Evolutionary conservation across 2,329 filamentous ascomycete species (phyloP).

Genomic region (Hypomyces perniciosus): DNA sequence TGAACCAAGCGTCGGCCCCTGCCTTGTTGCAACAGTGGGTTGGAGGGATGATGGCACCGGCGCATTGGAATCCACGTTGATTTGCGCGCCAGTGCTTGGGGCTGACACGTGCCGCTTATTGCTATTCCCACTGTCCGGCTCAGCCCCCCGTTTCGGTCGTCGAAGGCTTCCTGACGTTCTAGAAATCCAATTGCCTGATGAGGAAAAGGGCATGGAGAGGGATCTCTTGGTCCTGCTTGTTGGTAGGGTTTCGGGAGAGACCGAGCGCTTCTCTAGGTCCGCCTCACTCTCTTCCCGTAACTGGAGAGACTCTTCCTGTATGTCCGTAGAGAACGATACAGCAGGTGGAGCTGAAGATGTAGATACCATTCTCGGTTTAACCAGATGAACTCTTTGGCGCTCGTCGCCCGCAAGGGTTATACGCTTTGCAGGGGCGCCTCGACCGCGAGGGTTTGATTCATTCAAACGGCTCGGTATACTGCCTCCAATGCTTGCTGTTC

Average conservation of each 20-base stretch:
- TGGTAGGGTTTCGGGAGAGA: slow-evolving; percentile 34
- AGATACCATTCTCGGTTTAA: slow-evolving; percentile 34
- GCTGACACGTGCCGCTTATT: slow-evolving; percentile 50
- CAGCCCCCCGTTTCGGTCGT: slow-evolving; percentile 45
- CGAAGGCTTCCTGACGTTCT: slow-evolving; percentile 50
- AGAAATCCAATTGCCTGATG: slow-evolving; percentile 51
- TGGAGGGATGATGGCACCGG: slow-evolving; percentile 19
- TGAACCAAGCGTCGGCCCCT: slow-evolving; percentile 15
- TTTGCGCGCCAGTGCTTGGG: slow-evolving; percentile 33
- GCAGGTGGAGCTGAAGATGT: slow-evolving; percentile 17
- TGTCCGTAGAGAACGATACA: slow-evolving; percentile 20
- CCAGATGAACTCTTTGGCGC: slow-evolving; percentile 26
- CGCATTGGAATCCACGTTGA: slow-evolving; percentile 20
- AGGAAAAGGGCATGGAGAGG: slow-evolving; percentile 54
- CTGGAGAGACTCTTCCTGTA: slow-evolving; percentile 17
- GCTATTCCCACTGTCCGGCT: slow-evolving; percentile 32
- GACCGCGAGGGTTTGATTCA: slow-evolving; percentile 23
- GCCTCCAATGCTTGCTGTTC: slow-evolving; percentile 23
- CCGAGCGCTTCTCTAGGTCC: slow-evolving; percentile 3
- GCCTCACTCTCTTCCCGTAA: neutral
- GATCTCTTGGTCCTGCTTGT: slow-evolving; percentile 46
- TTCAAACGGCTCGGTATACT: slow-evolving; percentile 19
- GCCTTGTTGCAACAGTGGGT: slow-evolving; percentile 10
- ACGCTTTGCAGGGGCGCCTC: slow-evolving; percentile 21
- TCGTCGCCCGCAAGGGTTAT: slow-evolving; percentile 20